These are phyloP conservation scores for Fusarium buharicum DNA, from an alignment of 2,329 filamentous ascomycete species.

Conservation along the genomic window DNA sequence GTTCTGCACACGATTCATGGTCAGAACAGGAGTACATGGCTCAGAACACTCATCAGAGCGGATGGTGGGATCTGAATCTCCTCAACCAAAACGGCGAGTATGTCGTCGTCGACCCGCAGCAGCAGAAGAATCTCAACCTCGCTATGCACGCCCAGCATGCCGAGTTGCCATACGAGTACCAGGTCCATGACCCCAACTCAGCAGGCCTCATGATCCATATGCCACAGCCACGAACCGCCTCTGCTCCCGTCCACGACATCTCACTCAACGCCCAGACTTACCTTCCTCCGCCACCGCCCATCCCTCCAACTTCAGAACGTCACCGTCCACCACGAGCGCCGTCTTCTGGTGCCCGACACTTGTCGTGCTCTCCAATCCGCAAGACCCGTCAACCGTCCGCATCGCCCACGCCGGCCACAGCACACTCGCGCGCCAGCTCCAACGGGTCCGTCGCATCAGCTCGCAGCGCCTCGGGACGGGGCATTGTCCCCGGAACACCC, in stretches of 20 bases:
- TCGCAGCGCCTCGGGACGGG: slow-evolving; percentile 52
- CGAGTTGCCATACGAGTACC: slow-evolving; percentile 56
- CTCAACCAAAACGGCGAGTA: slow-evolving; percentile 45
- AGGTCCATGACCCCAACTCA: slow-evolving; percentile 46
- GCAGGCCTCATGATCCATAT: slow-evolving; percentile 65
- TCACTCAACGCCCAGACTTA: slow-evolving; percentile 50
- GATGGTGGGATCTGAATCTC: slow-evolving; percentile 50
- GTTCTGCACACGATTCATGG: slow-evolving; percentile 37
- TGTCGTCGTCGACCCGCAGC: slow-evolving; percentile 42
- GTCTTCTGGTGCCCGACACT: slow-evolving; percentile 64
- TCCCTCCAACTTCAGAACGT: slow-evolving; percentile 49
- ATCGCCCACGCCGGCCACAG: slow-evolving; percentile 54
- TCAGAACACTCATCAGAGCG: slow-evolving; percentile 39
- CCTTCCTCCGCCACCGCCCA: slow-evolving; percentile 49
- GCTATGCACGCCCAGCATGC: slow-evolving; percentile 55
- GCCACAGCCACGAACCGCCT: slow-evolving; percentile 57
- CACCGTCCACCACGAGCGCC: slow-evolving; percentile 63
- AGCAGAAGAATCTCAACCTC: slow-evolving; percentile 54
- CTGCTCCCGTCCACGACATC: slow-evolving; percentile 52
- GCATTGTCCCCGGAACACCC: slow-evolving; percentile 53
- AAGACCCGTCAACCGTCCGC: slow-evolving; percentile 56
- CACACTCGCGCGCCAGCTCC: slow-evolving; percentile 54
- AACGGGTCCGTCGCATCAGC: slow-evolving; percentile 51
- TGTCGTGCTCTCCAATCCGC: slow-evolving; percentile 54
- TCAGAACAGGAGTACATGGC: slow-evolving; percentile 46